These are phyloP conservation scores for Ogataea methylovora DNA, from an alignment of 805 yeast species.

Conservation along the genomic window DNA sequence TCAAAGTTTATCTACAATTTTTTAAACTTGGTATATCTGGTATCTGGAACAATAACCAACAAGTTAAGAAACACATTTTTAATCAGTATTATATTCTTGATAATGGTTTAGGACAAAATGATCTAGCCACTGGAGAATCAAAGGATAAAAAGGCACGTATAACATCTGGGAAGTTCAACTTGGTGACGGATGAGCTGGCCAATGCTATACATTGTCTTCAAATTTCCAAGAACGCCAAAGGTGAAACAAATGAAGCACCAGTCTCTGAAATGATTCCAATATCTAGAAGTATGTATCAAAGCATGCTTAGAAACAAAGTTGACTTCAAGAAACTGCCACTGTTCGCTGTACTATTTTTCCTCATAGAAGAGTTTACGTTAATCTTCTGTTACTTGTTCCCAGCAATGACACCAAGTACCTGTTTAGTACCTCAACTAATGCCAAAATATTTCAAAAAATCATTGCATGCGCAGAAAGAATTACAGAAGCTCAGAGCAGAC, in stretches of 20 bases:
- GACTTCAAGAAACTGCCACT: constrained; percentile 49
- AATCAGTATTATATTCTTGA: constrained; percentile 21
- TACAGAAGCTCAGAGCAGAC: neutral
- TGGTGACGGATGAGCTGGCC: constrained; percentile 17
- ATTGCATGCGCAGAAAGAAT: neutral
- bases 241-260: constrained; percentile 3
- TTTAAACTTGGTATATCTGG: constrained; percentile 52
- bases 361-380: constrained; percentile 53
- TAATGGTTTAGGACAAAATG: constrained; percentile 15
- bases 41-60: constrained; percentile 40
- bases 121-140: constrained; percentile 18
- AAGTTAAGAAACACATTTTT: constrained; percentile 19
- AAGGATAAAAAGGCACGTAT: constrained; percentile 13
- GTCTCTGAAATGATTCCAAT: constrained; percentile 13
- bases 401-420: constrained; percentile 52
- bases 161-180: constrained; percentile 6
- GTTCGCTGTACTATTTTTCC: constrained; percentile 46
- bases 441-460: constrained; percentile 17
- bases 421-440: constrained; percentile 42
- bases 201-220: constrained; percentile 15
- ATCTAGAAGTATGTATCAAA: constrained; percentile 39
- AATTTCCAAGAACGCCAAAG: constrained; percentile 11
- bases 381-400: constrained; percentile 46
- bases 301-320: constrained; percentile 38
- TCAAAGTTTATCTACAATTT: constrained; percentile 30